These are phyloP conservation scores for Marvania coccoides DNA, from an alignment of 139 green algal species.

Conservation along the genomic window DNA sequence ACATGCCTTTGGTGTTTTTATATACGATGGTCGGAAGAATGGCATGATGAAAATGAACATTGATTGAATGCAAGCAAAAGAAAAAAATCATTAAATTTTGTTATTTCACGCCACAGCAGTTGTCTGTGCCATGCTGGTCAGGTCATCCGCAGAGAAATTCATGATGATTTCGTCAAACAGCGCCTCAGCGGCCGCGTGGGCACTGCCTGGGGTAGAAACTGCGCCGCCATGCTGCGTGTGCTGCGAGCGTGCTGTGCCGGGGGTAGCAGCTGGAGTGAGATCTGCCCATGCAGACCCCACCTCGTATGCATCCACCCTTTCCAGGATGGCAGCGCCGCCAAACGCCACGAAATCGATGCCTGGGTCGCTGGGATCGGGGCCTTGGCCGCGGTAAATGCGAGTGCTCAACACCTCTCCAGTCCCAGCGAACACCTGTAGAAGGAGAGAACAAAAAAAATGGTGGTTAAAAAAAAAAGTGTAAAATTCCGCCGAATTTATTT, in stretches of 20 bases:
- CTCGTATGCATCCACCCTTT: conserved; percentile 7
- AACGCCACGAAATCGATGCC: conserved; percentile 24
- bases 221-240: background rate
- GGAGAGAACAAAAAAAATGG: too few relatives aligned
- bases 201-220: background rate
- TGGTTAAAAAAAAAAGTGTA: too few relatives aligned
- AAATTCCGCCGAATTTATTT: too few relatives aligned
- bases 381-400: conserved; percentile 59
- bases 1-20: background rate
- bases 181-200: background rate
- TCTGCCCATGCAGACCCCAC: conserved; percentile 20
- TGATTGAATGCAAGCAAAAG: background rate
- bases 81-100: too few relatives aligned
- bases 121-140: background rate
- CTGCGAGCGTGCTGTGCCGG: too few relatives aligned
- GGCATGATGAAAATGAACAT: background rate
- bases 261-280: too few relatives aligned
- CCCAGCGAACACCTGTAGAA: conserved; percentile 31
- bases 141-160: background rate
- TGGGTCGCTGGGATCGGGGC: background rate
- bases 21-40: too few relatives aligned
- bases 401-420: conserved; percentile 56
- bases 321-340: conserved; percentile 10
- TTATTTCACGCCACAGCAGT: too few relatives aligned
- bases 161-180: conserved; percentile 3